Base-by-base conservation (phyloP, 2,329 filamentous ascomycete species). In the Colletotrichum lini region DNA sequence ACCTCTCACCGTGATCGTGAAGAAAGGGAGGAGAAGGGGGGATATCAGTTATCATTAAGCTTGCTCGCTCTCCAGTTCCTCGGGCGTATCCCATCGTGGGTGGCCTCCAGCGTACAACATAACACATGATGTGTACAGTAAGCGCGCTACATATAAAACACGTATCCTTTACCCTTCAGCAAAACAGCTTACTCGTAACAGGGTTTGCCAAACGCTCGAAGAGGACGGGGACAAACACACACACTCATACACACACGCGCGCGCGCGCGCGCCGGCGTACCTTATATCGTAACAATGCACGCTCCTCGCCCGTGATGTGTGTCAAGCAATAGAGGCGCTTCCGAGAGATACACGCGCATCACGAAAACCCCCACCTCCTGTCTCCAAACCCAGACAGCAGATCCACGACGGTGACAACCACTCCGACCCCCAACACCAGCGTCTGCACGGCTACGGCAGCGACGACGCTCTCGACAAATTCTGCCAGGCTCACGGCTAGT, bases 401-500 rank as follows among this genome's bases (percentile, higher is more conserved):
- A 18, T 70, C 74, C 38, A 74, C 60, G 38, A 75, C 63, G 15
- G 74, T 70, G 23, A 57, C 70, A 35, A 75, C 67, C 42, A 76
- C 64, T 4, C 67, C 67, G 1, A 74, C 59, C 12, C 74, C 73
- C 9, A 75, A 44, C 38, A 72, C 58, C 26, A 74, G 65, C 26
- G 73, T 73, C 70, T 74, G 71, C 54, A 76, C 65, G 30, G 60
- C 65, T 21, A 75, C 64, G 12, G 72, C 67, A 56, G 74, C 47
- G 44, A 74, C 63, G 5, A 74, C 63, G 23, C 73, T 67, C 7
- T 72, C 65, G 16, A 73, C 45, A 4, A 72, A 35, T 13, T n/a
- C 59, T 12, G 58, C 9, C 21, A 73, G 44, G 18, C 58, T 56
- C 50, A 71, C 68, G 63, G 72, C 72, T 73, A 73, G 72, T 73